A percentile compares a stretch with the other conserved stretches of the same genome.
Evolutionary conservation across 805 yeast species (phyloP).

Genomic region (Candida tammaniensis): DNA sequence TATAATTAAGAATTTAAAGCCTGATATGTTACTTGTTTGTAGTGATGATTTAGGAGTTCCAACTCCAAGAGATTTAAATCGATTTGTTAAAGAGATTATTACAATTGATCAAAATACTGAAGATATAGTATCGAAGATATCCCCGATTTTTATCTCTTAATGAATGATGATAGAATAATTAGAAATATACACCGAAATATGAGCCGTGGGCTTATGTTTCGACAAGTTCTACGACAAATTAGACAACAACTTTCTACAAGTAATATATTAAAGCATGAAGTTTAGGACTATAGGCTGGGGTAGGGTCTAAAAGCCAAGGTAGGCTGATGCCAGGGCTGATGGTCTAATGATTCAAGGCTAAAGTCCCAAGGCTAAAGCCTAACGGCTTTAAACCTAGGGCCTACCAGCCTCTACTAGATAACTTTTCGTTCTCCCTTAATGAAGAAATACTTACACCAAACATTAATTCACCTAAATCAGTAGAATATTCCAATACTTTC

Average conservation of each 20-base stretch:
- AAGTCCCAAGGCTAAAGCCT: too few species aligned
- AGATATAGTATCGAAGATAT: slow-evolving; percentile 15
- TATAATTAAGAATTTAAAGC: slow-evolving; percentile 36
- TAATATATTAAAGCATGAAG: too few species aligned
- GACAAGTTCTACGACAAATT: too few species aligned
- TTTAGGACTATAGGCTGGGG: too few species aligned
- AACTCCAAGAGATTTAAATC: slow-evolving; percentile 31
- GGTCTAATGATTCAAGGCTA: too few species aligned
- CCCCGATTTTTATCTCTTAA: slow-evolving; percentile 16
- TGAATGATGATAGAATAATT: too few species aligned
- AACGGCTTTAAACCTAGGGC: not conserved
- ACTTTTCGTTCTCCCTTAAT: slow-evolving; percentile 43
- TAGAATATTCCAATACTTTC: slow-evolving; percentile 60
- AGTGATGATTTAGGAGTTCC: slow-evolving; percentile 40
- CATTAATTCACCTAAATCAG: slow-evolving; percentile 75
- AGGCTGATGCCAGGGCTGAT: too few species aligned
- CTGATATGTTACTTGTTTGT: slow-evolving; percentile 41
- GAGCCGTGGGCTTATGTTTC: too few species aligned
- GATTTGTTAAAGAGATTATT: slow-evolving; percentile 37
- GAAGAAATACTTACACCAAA: slow-evolving; percentile 62
- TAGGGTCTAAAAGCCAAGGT: too few species aligned
- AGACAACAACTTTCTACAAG: too few species aligned
- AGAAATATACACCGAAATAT: too few species aligned
- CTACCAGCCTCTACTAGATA: slow-evolving; percentile 55
- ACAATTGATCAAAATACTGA: slow-evolving; percentile 17